phyloP scores from a whole-genome alignment of 129 eudicot species.

The Escallonia herrerae region DNA sequence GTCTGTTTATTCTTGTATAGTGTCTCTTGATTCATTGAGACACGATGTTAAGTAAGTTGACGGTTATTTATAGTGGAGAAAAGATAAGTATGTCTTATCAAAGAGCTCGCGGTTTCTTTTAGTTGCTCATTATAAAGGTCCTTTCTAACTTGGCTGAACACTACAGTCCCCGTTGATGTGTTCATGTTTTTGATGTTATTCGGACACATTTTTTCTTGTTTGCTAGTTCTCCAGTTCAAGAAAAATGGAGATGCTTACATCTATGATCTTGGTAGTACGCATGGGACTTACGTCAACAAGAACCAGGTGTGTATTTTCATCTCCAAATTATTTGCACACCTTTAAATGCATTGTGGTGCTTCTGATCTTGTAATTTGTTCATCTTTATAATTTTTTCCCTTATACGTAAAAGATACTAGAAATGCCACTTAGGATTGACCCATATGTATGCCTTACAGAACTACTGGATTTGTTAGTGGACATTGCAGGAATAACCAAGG shows the following conservation, averaged over 20 bases:
- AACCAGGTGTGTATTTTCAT: slow-evolving; percentile 51
- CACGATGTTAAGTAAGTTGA: not conserved
- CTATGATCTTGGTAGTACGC: slow-evolving; percentile 93
- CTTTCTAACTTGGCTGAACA: not conserved
- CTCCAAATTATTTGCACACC: not conserved
- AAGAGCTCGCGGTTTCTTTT: too few relatives aligned
- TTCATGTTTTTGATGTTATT: slow-evolving; percentile 10
- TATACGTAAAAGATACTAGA: too few relatives aligned
- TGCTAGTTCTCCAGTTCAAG: slow-evolving; percentile 88
- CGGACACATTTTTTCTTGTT: slow-evolving; percentile 3
- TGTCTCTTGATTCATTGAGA: not conserved
- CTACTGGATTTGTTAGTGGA: too few relatives aligned
- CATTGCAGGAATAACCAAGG: too few relatives aligned
- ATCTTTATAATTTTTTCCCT: too few relatives aligned
- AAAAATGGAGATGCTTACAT: slow-evolving; percentile 67
- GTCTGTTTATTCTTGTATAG: not conserved
- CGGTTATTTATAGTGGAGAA: not conserved
- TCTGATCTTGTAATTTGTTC: not conserved
- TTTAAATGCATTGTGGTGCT: not conserved
- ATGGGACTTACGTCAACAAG: slow-evolving; percentile 85
- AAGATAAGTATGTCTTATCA: not conserved
- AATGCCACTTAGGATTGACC: too few relatives aligned
- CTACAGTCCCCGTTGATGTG: not conserved
- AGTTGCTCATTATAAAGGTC: not conserved
- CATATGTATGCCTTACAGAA: too few relatives aligned